phyloP scores from a whole-genome alignment of 2,329 filamentous ascomycete genomes.

The Graphiopsis chlorocephala region DNA sequence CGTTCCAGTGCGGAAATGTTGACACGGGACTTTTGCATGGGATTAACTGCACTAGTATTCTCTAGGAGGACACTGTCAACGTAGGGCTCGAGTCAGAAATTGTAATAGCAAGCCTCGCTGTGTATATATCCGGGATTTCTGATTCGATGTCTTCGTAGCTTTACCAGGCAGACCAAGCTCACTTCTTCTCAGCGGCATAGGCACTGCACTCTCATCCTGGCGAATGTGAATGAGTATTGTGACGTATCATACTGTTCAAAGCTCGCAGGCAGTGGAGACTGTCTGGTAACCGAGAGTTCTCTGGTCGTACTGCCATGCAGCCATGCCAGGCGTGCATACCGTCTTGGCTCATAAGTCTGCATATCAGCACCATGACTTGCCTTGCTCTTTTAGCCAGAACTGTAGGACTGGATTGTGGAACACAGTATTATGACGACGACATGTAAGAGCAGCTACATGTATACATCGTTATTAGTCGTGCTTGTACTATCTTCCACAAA shows the following conservation, averaged over 20 bases:
- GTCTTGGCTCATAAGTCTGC: background rate
- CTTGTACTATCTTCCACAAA: too few species aligned
- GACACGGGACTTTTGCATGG: conserved; percentile 30
- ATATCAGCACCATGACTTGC: background rate
- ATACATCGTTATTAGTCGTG: too few species aligned
- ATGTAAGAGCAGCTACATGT: too few species aligned
- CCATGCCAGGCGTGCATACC: background rate
- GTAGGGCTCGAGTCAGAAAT: background rate
- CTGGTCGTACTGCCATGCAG: background rate
- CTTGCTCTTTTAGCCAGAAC: background rate
- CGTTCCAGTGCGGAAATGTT: conserved; percentile 33
- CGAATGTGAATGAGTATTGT: too few species aligned
- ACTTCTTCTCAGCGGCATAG: background rate
- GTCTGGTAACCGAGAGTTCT: background rate
- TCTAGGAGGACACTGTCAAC: background rate
- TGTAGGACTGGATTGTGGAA: background rate
- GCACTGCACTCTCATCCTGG: too few species aligned
- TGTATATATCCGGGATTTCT: background rate
- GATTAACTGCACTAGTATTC: conserved; percentile 29
- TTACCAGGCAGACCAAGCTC: background rate
- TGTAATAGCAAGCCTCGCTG: background rate
- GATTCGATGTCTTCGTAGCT: background rate
- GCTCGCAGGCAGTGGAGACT: too few species aligned
- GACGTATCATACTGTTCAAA: too few species aligned
- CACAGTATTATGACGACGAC: too few species aligned